Evolutionary conservation across 805 yeast species (phyloP).

Genomic region (Suhomyces faveliae): DNA sequence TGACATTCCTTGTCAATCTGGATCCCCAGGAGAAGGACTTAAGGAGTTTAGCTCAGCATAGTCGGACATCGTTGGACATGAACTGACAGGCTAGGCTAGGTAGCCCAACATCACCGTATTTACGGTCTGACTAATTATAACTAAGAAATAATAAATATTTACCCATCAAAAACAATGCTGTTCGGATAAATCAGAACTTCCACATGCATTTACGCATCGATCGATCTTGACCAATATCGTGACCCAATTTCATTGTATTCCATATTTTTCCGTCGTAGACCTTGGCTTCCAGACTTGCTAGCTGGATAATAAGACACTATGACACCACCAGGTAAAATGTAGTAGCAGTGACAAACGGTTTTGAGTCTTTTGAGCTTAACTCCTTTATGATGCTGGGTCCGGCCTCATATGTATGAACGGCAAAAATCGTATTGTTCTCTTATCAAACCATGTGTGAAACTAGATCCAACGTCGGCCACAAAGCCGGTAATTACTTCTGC

Average conservation of each 20-base stretch:
- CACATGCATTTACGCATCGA: background rate
- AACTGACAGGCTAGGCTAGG: background rate
- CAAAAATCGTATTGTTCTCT: background rate
- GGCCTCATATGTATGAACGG: background rate
- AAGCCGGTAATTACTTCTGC: background rate
- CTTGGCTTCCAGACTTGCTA: background rate
- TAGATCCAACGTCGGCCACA: constrained; percentile 2
- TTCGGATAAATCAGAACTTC: too few species aligned
- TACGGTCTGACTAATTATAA: background rate
- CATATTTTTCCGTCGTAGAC: background rate
- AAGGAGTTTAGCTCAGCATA: too few species aligned
- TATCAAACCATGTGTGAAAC: background rate
- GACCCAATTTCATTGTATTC: background rate
- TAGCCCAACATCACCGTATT: background rate
- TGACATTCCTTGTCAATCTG: background rate
- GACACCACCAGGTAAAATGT: background rate
- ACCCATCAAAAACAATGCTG: too few species aligned
- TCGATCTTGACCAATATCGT: background rate
- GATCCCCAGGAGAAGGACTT: too few species aligned
- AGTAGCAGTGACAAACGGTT: background rate
- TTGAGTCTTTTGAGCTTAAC: background rate
- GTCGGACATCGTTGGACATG: background rate
- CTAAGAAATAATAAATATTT: background rate
- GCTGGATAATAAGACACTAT: too few species aligned
- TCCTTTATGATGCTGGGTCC: background rate